These are phyloP conservation scores for Syncephalastrum monosporum DNA, from an alignment of 371 early-diverging fungal genomes.

Conservation along the genomic window DNA sequence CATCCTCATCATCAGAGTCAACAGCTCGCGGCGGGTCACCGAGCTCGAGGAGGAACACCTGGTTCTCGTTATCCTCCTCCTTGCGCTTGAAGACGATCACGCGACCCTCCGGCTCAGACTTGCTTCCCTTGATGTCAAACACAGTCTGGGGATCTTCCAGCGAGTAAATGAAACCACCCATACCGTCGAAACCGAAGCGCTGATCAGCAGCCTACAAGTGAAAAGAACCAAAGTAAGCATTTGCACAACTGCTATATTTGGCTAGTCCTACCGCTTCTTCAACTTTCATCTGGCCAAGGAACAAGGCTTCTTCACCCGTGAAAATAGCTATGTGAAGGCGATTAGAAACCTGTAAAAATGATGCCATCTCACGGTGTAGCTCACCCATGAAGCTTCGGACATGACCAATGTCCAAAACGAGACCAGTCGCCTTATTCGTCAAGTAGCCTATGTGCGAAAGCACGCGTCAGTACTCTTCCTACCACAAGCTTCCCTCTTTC, in stretches of 20 bases:
- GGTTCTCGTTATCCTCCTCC: conserved; percentile 21
- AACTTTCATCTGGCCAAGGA: conserved; percentile 39
- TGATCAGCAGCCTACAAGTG: conserved; percentile 24
- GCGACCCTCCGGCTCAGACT: conserved; percentile 20
- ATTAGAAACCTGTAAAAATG: not conserved
- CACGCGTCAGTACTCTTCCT: not conserved
- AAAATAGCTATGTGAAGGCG: conserved; percentile 25
- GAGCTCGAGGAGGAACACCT: conserved; percentile 25
- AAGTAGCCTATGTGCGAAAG: conserved; percentile 24
- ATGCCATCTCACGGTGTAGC: not conserved
- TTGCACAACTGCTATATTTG: not conserved
- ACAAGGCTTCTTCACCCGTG: conserved; percentile 31
- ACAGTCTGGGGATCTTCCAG: conserved; percentile 23
- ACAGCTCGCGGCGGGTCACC: conserved; percentile 26
- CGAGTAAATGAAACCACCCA: conserved; percentile 27
- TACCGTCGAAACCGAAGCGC: conserved; percentile 30
- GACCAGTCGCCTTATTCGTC: conserved; percentile 35
- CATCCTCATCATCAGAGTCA: conserved; percentile 31
- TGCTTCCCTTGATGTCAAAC: conserved; percentile 25
- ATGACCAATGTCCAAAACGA: conserved; percentile 34
- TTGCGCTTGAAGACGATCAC: conserved; percentile 26
- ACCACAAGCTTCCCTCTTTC: not conserved
- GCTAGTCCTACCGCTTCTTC: conserved; percentile 20
- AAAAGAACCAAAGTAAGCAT: conserved; percentile 1
- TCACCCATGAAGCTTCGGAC: conserved; percentile 36